Evolutionary conservation across 2,329 filamentous ascomycete genomes (phyloP), one percentile per base, ranked within the genome.

Genomic region (Arthrinium puccinioides): DNA sequence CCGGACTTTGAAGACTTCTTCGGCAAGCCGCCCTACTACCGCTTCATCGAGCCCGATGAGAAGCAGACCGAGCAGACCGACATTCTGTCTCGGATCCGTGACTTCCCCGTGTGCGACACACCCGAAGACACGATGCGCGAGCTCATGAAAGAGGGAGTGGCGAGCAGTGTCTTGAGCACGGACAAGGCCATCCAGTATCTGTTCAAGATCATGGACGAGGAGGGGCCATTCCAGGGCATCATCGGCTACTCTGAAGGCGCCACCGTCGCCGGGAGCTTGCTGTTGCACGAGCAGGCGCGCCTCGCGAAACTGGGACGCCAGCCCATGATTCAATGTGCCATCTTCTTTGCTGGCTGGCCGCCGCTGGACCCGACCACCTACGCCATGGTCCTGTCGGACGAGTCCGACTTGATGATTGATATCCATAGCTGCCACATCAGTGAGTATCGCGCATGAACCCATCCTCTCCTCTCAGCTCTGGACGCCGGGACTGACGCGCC

Each of bases 281-380:
- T 43, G 11, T 20, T 37, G n/a, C 35, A 39, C 5, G 40, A 43
- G 15, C 28, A 28, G 10, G 14, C 20, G 4, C 16, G 40, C 9
- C 50, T 42, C 10, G 50, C 54, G 28, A 47, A 56, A 28, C 35
- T 53, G 10, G 56, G 55, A 7, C 6, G n/a, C 4, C 6, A 3
- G 21, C 33, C 16, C 4, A 24, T 20, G 33, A 31, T 65, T 40
- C 62, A 68, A 46, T 58, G 58, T 8, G 66, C 61, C 2, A 47
- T 71, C 5, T 72, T 72, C 44, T 62, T 72, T 38, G 61, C 61
- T 4, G 67, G 64, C 1, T 67, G 63, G 63, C 66, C 65, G 4
- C 63, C 64, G 9, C 44, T 55, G 1, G 33, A 48, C 9, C 24
- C 33, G n/a, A 15, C 21, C 3, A 28, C 18, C 7, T 33, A 33